Evolutionary conservation across 192 early-diverging fungal species (phyloP), one percentile per base, ranked within the genome.

Genomic region (Rhizophagus prolifer): DNA sequence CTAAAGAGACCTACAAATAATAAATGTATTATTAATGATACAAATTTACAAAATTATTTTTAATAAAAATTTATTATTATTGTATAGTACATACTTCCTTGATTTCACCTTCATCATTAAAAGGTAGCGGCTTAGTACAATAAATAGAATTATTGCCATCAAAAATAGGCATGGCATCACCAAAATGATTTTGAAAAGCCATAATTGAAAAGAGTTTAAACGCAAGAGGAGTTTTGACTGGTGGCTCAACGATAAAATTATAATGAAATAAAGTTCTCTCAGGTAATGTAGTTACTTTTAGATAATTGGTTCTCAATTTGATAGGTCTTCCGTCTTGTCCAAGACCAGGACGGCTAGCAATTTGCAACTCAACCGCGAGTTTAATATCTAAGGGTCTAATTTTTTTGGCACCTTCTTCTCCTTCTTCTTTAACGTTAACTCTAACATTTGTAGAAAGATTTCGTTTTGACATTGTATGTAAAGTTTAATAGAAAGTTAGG

Each of bases 101-200:
- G 41, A 23, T 28, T 19, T 71, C 47, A 8, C 46, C 44, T 14
- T 54, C 65, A 67, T 67, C 46, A 19, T 34, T 23, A 61, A 73
- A 60, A 19, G 71, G 71, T 34, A 73, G 61, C 8, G 71, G 58
- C 1, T 1, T 9, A 38, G 9, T n/a, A 14, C 54, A 34, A 25
- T 59, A 73, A 13, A 73, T 73, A 19, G 58, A 30, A 14, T 12
- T 23, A 36, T 73, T 73, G 14, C 71, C 71, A 38, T 73, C 71
- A 36, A 61, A 73, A 7, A 73, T 34, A 19, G 58, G 58, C 7
- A 26, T n/a, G 3, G 30, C n/a, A 9, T 60, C 58, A 28, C 71
- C 58, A 73, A 73, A 73, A 60, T n/a, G 7, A 13, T 34, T 34
- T 12, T 73, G 47, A 23, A 34, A 14, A n/a, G 26, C 58, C 47